A percentile compares a stretch with the other conserved stretches of the same genome.
Conservation (phyloP, 2,329 filamentous ascomycete species). For the Furcasterigmium sp. region DNA sequence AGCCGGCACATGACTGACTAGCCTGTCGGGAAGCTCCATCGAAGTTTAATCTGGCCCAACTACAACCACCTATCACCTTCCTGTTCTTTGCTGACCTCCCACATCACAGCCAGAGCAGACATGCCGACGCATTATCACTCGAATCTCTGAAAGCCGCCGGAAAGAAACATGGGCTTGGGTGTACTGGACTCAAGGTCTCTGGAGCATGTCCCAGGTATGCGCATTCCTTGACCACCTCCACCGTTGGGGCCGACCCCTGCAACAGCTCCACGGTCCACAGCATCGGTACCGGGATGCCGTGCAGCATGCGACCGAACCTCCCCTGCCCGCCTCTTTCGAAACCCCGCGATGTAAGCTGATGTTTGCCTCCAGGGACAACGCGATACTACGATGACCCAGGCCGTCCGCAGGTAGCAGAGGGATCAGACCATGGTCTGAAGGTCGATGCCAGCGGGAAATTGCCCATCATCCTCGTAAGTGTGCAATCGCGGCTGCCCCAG, state of each 20-base stretch:
- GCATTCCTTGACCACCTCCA: neutral
- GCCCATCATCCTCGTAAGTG: constrained; percentile 68
- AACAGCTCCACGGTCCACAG: neutral
- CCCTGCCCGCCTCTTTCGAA: constrained; percentile 4
- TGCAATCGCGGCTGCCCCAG: neutral
- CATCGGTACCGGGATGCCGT: no score
- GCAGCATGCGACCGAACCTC: no score
- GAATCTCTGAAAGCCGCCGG: no score
- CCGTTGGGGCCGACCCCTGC: neutral
- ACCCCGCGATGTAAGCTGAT: constrained; percentile 10
- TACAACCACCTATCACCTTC: no score
- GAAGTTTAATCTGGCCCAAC: no score
- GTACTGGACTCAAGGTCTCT: constrained; percentile 64
- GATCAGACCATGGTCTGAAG: constrained; percentile 52
- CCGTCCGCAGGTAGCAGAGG: constrained; percentile 35
- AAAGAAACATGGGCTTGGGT: constrained; percentile 73
- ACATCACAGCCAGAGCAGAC: no score
- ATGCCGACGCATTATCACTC: no score
- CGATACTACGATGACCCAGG: constrained; percentile 58
- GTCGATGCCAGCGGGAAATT: constrained; percentile 62
- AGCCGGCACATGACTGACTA: no score
- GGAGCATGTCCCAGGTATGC: constrained; percentile 66
- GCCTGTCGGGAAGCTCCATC: no score
- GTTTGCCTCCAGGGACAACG: constrained; percentile 44
- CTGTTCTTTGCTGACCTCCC: no score